A percentile compares a stretch with the other conserved stretches of the same genome.
These are phyloP conservation scores for Candida nanaspora DNA, from an alignment of 805 yeast genomes.

Conservation along the genomic window DNA sequence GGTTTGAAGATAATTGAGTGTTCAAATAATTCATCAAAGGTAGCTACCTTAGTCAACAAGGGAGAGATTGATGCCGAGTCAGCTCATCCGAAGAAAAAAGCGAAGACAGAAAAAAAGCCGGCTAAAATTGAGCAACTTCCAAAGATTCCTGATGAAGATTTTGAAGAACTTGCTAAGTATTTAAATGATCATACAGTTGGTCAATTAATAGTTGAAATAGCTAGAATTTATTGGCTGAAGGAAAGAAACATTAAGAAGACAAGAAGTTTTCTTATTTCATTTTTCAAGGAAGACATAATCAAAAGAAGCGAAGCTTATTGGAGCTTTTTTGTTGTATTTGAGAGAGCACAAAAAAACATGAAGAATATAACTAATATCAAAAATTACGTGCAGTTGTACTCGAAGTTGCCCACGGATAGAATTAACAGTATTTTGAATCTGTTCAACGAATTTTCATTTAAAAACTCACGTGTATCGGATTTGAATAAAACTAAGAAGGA, in stretches of 20 bases:
- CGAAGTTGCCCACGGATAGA: constrained; percentile 39
- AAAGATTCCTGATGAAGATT: constrained; percentile 4
- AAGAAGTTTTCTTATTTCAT: constrained; percentile 18
- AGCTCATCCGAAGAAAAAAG: too few species aligned
- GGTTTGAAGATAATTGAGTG: constrained; percentile 7
- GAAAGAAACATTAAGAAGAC: constrained; percentile 13
- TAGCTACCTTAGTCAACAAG: too few species aligned
- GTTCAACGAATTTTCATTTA: constrained; percentile 30
- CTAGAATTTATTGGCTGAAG: constrained; percentile 18
- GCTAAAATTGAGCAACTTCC: background rate
- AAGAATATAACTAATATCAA: constrained; percentile 38
- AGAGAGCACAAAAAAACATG: constrained; percentile 36
- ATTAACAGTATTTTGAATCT: constrained; percentile 35
- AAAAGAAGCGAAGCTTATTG: constrained; percentile 44
- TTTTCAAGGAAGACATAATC: constrained; percentile 25
- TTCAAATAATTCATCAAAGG: constrained; percentile 11
- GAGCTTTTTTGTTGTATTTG: constrained; percentile 49
- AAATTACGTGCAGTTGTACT: constrained; percentile 34
- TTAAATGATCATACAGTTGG: constrained; percentile 18
- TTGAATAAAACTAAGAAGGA: constrained; percentile 15
- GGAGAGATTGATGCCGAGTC: too few species aligned
- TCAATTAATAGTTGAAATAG: constrained; percentile 22
- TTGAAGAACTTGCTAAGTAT: constrained; percentile 8
- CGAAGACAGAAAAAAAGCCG: background rate
- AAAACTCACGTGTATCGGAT: constrained; percentile 20